Evolutionary conservation across 139 green algal species (phyloP), one percentile per base, ranked within the genome.

Genomic region (Mesotaenium endlicherianum): DNA sequence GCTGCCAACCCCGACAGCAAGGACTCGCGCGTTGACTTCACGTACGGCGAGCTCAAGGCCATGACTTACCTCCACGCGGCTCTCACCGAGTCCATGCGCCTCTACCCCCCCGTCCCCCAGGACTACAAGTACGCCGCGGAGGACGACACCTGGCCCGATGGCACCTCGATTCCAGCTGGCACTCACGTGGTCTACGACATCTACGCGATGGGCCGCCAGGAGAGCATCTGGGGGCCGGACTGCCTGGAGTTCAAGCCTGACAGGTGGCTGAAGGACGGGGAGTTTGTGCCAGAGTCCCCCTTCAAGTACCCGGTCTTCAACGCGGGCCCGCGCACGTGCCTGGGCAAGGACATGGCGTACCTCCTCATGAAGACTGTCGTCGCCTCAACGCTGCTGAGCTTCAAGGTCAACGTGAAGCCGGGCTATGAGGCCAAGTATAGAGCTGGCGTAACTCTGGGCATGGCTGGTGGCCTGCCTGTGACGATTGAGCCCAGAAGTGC

Each of bases 311-410:
- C 45, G 11, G 47, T 31, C n/a, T 82, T 82, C 75, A 45, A 82
- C 14, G 68, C 49, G 11, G 75, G 75, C 75, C 75, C 75, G 3
- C 75, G 75, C 50, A 39, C 71, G 47, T 82, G 75, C 75, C 75
- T 82, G 11, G 75, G 75, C 50, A 80, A 80, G 31, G 71, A 80
- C 71, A 80, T 80, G 71, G 71, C 71, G 4, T 80, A 80, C 71
- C 44, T 80, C 8, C 16, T 79, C 42, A 30, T 71, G 50, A 64
- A 64, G 26, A 34, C 50, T 26, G 50, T 64, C 26, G 50, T 26
- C 20, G 50, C 50, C 20, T 20, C 26, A 34, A 26, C 26, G 20
- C 50, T 64, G 20, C 50, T 34, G 50, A 64, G 26, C 50, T 64
- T 64, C 50, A 20, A 26, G 20, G 20, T 64, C 20, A 26, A 64